Conservation (phyloP, 2,329 filamentous ascomycete species). For the Diaporthe capsici region DNA sequence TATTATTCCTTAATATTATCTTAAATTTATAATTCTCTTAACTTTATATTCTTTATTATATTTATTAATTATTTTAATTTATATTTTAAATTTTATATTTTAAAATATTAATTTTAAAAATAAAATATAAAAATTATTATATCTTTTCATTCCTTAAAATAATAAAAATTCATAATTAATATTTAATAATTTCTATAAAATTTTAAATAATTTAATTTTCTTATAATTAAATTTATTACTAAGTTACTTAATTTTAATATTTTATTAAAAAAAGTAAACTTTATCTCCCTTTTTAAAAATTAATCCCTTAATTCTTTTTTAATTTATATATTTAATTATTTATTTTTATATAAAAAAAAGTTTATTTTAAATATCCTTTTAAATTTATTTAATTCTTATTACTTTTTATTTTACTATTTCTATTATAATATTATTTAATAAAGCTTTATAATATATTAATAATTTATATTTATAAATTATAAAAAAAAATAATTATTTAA, state of each 20-base stretch:
- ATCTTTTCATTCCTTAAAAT: no score
- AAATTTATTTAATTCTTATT: not conserved
- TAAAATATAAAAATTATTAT: not conserved
- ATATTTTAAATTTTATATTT: not conserved
- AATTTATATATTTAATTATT: not conserved
- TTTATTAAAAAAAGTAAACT: no score
- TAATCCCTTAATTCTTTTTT: no score
- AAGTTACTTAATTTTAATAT: no score
- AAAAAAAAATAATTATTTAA: no score
- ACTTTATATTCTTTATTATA: not conserved
- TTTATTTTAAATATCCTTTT: not conserved
- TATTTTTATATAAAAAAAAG: not conserved
- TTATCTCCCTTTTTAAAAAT: no score
- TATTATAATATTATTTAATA: not conserved
- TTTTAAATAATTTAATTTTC: not conserved
- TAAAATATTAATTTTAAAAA: not conserved
- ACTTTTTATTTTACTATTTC: not conserved
- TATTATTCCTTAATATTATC: not conserved
- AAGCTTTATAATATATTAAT: not conserved
- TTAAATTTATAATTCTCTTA: not conserved
- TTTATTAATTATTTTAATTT: not conserved
- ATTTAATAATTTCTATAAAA: not conserved
- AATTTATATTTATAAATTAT: not conserved
- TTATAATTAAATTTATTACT: not conserved
- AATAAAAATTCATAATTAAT: no score